Conservation (phyloP, 2,329 filamentous ascomycete species). For the Ilyonectria destructans region DNA sequence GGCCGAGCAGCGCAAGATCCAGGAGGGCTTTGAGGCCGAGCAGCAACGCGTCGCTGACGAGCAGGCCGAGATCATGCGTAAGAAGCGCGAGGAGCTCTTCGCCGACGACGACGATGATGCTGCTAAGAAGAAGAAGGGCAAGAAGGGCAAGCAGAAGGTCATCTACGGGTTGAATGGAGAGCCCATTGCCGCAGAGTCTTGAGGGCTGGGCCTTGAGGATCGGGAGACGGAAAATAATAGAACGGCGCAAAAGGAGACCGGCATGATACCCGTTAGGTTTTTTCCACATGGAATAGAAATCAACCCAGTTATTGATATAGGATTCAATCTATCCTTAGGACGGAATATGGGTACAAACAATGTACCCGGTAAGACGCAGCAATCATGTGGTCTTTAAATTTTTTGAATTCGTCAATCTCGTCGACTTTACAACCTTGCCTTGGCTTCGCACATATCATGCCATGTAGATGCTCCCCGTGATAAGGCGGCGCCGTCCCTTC, state of each 20-base stretch:
- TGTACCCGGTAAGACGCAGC: conserved; percentile 18
- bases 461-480: conserved; percentile 38
- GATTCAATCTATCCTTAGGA: conserved; percentile 19
- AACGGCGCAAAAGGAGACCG: conserved; percentile 42
- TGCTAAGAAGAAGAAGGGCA: conserved; percentile 55
- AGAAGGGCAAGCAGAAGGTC: conserved; percentile 54
- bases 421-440: conserved; percentile 43
- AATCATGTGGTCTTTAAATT: conserved; percentile 20
- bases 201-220: background rate
- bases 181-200: conserved; percentile 50
- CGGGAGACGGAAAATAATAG: conserved; percentile 27
- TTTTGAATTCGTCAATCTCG: conserved; percentile 47
- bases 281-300: conserved; percentile 23
- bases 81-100: conserved; percentile 66
- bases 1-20: conserved; percentile 67
- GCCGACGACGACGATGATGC: conserved; percentile 57
- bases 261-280: conserved; percentile 50
- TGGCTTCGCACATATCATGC: conserved; percentile 33
- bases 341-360: conserved; percentile 13
- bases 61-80: conserved; percentile 64
- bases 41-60: conserved; percentile 62
- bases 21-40: conserved; percentile 63
- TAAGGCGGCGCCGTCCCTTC: conserved; percentile 36
- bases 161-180: conserved; percentile 58
- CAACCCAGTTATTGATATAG: conserved; percentile 33